Evolutionary conservation across 2,329 filamentous ascomycete species (phyloP).

Genomic region (Pleomassaria siparia): DNA sequence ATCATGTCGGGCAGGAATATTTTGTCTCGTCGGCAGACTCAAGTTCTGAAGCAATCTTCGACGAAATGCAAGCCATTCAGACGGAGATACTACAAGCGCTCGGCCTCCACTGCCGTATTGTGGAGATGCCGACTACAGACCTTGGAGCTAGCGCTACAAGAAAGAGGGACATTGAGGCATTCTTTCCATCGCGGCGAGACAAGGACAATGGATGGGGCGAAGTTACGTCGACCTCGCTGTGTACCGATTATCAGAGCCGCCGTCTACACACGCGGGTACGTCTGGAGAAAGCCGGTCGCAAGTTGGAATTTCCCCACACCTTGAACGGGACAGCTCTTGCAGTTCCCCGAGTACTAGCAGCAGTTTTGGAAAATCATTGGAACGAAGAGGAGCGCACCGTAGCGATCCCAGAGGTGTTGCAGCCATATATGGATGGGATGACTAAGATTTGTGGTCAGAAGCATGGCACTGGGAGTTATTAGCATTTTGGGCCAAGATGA

Average conservation of each 20-base stretch:
- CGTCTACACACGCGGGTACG: conserved; percentile 76
- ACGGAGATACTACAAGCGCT: conserved; percentile 77
- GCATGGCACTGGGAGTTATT: conserved; percentile 17
- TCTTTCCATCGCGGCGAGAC: conserved; percentile 77
- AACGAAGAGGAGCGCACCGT: conserved; percentile 69
- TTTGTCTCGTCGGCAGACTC: conserved; percentile 34
- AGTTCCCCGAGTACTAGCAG: conserved; percentile 84
- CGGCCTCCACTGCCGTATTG: conserved; percentile 79
- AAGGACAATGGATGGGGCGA: conserved; percentile 83
- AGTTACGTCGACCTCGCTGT: conserved; percentile 85
- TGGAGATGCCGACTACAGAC: conserved; percentile 89
- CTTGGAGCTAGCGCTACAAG: conserved; percentile 84
- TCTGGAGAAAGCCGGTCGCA: conserved; percentile 46
- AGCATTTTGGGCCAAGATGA: neutral
- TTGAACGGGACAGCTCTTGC: conserved; percentile 93
- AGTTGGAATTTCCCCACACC: conserved; percentile 78
- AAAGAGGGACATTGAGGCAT: conserved; percentile 92
- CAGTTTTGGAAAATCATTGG: conserved; percentile 89
- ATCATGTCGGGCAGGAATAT: conserved; percentile 39
- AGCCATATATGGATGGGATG: conserved; percentile 74
- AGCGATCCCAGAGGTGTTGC: conserved; percentile 74
- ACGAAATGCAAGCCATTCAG: conserved; percentile 86
- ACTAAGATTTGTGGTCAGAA: conserved; percentile 33
- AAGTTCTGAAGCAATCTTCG: conserved; percentile 64
- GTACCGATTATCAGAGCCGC: conserved; percentile 90